These are phyloP conservation scores for Colletotrichum sojae DNA, from an alignment of 2,329 filamentous ascomycete species.

Conservation along the genomic window DNA sequence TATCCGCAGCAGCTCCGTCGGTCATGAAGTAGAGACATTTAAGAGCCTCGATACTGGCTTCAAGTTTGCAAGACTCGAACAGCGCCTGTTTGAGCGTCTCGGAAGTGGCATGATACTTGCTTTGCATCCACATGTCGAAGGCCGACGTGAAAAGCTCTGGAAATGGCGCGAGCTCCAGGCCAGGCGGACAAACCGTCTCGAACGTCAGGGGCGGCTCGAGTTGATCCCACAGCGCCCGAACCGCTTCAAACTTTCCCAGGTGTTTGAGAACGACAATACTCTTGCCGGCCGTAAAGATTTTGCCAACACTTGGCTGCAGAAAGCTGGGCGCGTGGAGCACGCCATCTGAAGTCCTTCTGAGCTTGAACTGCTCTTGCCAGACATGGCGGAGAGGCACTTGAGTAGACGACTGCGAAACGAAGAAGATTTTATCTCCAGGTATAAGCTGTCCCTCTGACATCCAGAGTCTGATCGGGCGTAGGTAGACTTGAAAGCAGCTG, in stretches of 20 bases:
- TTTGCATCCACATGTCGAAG: constrained; percentile 83
- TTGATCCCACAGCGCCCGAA: constrained; percentile 49
- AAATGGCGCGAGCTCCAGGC: constrained; percentile 73
- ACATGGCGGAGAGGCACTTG: constrained; percentile 74
- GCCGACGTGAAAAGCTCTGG: constrained; percentile 79
- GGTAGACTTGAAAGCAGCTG: constrained; percentile 85
- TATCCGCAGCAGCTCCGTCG: constrained; percentile 77
- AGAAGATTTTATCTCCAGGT: constrained; percentile 79
- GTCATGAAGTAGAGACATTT: constrained; percentile 82
- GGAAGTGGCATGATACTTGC: constrained; percentile 80
- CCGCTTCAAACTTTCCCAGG: constrained; percentile 68
- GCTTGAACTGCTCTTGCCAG: constrained; percentile 82
- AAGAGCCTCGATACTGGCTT: constrained; percentile 75
- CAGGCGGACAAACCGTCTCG: constrained; percentile 65
- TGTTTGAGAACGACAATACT: constrained; percentile 87
- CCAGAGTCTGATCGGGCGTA: constrained; percentile 85
- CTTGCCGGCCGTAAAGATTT: constrained; percentile 90
- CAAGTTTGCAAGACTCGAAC: constrained; percentile 78
- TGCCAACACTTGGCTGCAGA: constrained; percentile 75
- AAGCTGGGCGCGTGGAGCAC: constrained; percentile 80
- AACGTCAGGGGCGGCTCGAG: constrained; percentile 68
- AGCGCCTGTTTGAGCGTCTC: constrained; percentile 75
- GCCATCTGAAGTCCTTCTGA: constrained; percentile 74
- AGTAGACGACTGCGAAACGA: constrained; percentile 70
- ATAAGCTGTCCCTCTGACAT: constrained; percentile 84